phyloP scores from a whole-genome alignment of 805 yeast species.

The Cyberlindnera maclurae region DNA sequence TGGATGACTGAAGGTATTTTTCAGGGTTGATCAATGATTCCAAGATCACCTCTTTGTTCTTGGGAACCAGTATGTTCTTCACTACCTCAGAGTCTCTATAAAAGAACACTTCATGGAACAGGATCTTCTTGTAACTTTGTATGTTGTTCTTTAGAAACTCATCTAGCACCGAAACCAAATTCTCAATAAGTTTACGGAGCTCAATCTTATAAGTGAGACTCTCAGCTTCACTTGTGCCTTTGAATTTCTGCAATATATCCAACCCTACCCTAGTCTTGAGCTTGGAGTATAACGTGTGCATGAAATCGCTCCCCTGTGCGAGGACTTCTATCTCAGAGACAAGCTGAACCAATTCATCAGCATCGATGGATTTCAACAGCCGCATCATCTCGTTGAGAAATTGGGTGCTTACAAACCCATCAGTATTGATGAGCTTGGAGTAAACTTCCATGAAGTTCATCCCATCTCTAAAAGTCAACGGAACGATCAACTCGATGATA shows the following conservation, averaged over 20 bases:
- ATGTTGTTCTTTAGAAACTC: constrained; percentile 12
- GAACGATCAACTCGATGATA: constrained; percentile 13
- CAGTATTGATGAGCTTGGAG: constrained; percentile 17
- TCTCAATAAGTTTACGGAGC: constrained; percentile 13
- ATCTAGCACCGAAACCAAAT: constrained; percentile 11
- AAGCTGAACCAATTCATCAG: constrained; percentile 6
- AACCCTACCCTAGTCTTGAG: constrained; percentile 8
- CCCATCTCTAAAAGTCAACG: constrained; percentile 9
- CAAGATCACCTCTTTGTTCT: constrained; percentile 33
- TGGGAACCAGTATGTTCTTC: constrained; percentile 35
- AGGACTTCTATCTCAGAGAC: constrained; percentile 7
- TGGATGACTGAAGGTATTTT: constrained; percentile 17
- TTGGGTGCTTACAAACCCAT: constrained; percentile 18
- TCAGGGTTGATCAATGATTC: constrained; percentile 36
- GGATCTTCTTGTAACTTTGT: constrained; percentile 14
- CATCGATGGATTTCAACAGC: constrained; percentile 8
- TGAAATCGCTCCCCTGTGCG: constrained; percentile 6
- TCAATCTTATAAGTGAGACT: constrained; percentile 19
- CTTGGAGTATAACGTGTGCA: constrained; percentile 11
- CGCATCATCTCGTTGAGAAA: constrained; percentile 20
- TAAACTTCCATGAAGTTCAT: constrained; percentile 18
- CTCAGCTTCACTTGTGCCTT: constrained; percentile 3
- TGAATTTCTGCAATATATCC: not conserved
- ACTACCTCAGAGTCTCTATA: constrained; percentile 25
- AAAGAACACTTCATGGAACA: constrained; percentile 36